Evolutionary conservation across 495 filamentous ascomycete genomes (phyloP).

Genomic region (Aspergillus bertholletiae): DNA sequence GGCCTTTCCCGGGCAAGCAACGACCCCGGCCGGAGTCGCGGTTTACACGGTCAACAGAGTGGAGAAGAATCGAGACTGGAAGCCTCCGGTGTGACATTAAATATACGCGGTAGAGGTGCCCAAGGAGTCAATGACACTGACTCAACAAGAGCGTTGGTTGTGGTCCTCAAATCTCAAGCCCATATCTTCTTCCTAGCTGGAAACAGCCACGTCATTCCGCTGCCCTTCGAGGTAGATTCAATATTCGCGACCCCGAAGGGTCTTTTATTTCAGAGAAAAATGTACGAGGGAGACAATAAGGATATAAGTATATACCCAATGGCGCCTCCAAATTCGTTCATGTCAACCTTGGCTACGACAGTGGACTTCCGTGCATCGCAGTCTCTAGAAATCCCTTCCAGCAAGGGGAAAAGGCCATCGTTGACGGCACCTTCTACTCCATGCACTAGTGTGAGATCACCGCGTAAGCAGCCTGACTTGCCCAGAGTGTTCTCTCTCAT

Average conservation of each 20-base stretch:
- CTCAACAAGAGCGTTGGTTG: constrained; percentile 66
- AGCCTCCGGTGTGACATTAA: constrained; percentile 20
- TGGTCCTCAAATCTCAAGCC: constrained; percentile 88
- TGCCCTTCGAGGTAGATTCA: constrained; percentile 90
- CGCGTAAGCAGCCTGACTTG: constrained; percentile 51
- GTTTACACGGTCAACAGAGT: constrained; percentile 11
- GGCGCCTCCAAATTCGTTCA: constrained; percentile 77
- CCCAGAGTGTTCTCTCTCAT: constrained; percentile 82
- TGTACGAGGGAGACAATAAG: constrained; percentile 29
- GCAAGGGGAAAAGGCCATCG: constrained; percentile 36
- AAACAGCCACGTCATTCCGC: constrained; percentile 81
- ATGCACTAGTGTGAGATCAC: constrained; percentile 22
- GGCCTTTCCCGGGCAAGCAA: not conserved
- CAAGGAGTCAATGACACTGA: constrained; percentile 14
- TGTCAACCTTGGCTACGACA: constrained; percentile 52
- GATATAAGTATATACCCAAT: constrained; percentile 21
- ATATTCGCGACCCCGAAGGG: constrained; percentile 80
- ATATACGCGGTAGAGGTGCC: constrained; percentile 19
- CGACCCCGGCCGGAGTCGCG: constrained; percentile 10
- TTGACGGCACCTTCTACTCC: constrained; percentile 24
- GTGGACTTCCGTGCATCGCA: constrained; percentile 41
- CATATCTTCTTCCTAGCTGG: constrained; percentile 91
- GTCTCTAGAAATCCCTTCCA: constrained; percentile 38
- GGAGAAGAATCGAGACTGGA: constrained; percentile 12
- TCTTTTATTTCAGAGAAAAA: constrained; percentile 78